phyloP scores from a whole-genome alignment of 495 filamentous ascomycete species.

The Mycothermus thermophilus region DNA sequence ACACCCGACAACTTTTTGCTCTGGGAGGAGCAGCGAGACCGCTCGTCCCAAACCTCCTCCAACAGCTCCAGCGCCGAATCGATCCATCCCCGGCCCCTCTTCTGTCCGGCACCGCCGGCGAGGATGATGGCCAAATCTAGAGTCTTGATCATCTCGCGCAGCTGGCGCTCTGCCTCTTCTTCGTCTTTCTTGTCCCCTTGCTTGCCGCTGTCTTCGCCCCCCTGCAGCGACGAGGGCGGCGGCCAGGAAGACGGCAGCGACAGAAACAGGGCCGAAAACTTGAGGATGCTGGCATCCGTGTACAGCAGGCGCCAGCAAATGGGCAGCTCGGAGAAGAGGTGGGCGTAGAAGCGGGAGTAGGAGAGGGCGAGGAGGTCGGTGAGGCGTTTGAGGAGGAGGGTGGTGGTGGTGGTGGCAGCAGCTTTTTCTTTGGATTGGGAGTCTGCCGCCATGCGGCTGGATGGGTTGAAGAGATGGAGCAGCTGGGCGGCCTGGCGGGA shows the following conservation, averaged over 20 bases:
- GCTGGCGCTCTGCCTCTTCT: background rate
- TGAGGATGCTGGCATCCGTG: constrained; percentile 61
- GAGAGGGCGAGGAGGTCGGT: constrained; percentile 31
- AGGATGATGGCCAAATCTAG: constrained; percentile 76
- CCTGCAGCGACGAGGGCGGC: background rate
- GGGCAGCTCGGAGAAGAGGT: constrained; percentile 61
- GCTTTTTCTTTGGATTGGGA: too few species aligned
- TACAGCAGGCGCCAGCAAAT: constrained; percentile 63
- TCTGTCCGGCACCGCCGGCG: constrained; percentile 48
- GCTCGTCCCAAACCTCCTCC: constrained; percentile 21
- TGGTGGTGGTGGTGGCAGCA: too few species aligned
- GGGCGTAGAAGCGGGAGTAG: constrained; percentile 55
- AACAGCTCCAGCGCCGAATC: constrained; percentile 38
- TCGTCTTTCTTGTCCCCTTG: background rate
- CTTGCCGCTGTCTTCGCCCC: background rate
- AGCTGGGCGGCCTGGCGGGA: constrained; percentile 22
- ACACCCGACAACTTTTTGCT: too few species aligned
- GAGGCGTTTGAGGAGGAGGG: too few species aligned
- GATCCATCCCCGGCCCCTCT: constrained; percentile 44
- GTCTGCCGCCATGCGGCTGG: too few species aligned
- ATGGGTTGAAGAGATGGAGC: too few species aligned
- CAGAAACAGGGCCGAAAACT: constrained; percentile 33
- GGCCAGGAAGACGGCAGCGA: background rate
- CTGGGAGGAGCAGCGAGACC: too few species aligned
- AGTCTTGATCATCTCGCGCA: constrained; percentile 39